Evolutionary conservation across 2,329 filamentous ascomycete species (phyloP), one percentile per base, ranked within the genome.

Genomic region (Fusarium nisikadoi): DNA sequence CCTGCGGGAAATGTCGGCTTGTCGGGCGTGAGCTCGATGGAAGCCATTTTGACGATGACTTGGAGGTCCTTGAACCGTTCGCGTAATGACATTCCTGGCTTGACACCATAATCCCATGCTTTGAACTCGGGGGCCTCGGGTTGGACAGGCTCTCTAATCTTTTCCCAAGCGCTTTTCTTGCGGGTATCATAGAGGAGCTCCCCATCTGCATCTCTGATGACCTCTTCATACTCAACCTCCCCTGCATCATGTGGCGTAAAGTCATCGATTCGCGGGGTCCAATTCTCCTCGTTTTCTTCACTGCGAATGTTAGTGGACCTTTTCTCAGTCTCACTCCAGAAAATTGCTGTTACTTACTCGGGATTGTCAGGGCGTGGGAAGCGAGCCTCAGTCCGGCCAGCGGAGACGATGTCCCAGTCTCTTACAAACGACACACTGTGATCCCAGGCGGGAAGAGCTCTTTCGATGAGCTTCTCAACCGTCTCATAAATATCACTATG

Each of bases 21-120:
- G 0, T 72, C 52, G 0, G 69, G 65, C 0, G 70, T 72, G 7
- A 72, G 39, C 12, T 72, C 69, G 3, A 72, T 72, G 1, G 69
- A 72, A 1, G 69, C 85, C 70, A 93, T 82, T 75, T 92, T 91
- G 36, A 91, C 85, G 54, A 92, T 89, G 39, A 92, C 79, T 72
- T 93, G 90, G 4, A 78, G 50, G 0, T 70, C 54, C 6, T 61
- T 25, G 27, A 73, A 75, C 0, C 59, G 55, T 0, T 72, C 68
- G 1, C 59, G 45, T 1, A 77, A 13, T 3, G 65, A 68, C 7
- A 16, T 6, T 2, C 53, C 71, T 0, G 66, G 62, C 6, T 73
- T 50, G 4, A 42, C 42, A 6, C 61, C 68, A 17, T 77, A 77
- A 2, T 71, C 25, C 57, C 7, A 92, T 75, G 5, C 86, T 85